Base-by-base conservation (phyloP, 2,329 filamentous ascomycete species). In the Fusarium citri region DNA sequence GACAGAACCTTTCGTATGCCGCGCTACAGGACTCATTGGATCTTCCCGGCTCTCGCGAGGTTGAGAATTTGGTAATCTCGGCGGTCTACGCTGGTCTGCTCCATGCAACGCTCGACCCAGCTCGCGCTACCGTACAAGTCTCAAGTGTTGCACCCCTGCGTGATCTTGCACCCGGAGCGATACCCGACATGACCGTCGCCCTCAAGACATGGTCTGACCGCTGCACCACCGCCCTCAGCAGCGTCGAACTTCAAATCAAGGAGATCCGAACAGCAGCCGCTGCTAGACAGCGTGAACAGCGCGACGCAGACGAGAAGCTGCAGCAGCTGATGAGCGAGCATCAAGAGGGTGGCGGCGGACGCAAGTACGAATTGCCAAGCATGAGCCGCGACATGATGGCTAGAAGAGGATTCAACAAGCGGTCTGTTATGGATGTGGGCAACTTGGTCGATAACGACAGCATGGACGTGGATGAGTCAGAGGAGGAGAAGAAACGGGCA, bases 71-170 rank as follows among this genome's bases (percentile, higher is more conserved):
- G 64, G 89, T 98, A 72, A 96, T 95, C 72, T 89, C 90, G 40
- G 92, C 94, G 73, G 92, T 98, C 77, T 98, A 98, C 83, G 89
- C 92, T 8, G 92, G 92, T 42, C 88, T 99, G 4, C 82, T 99
- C 50, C 87, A 88, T 41, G 95, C 91, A 9, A 94, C 93, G 42
- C 90, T 99, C 59, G 93, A 98, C 77, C 93, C 94, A 6, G 88
- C 88, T 61, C 86, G 91, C 58, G 88, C 91, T 34, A 86, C 87
- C 64, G 91, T 98, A 23, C 88, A 91, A 76, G 89, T 98, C 56
- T 91, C 90, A 53, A 91, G 92, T 65, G 89, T 98, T 31, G 89
- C 94, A 0, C 92, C 96, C 0, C 88, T 98, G 3, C 94, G 96
- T 22, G 96, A 99, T 78, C 88, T 97, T 3, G 87, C 89, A 2